Percentiles rank a stretch among this genome's conserved stretches.
phyloP scores from a whole-genome alignment of 2,329 filamentous ascomycete genomes.

The Fusarium succisae region DNA sequence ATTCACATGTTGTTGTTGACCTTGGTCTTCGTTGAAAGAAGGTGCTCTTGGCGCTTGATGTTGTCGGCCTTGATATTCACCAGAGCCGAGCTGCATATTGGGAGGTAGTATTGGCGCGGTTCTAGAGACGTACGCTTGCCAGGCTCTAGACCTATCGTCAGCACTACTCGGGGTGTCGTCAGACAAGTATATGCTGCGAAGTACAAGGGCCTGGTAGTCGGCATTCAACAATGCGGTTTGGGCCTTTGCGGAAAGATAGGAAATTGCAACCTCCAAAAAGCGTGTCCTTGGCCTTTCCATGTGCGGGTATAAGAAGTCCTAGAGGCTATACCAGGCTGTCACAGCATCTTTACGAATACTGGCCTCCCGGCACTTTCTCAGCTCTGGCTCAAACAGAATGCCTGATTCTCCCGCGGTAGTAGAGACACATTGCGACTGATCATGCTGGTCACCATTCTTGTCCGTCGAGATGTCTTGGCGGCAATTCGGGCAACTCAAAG shows the following conservation, averaged over 20 bases:
- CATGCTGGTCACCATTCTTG: too few species aligned
- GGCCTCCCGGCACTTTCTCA: accelerated
- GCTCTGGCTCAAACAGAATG: not conserved
- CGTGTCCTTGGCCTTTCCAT: not conserved
- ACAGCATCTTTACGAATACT: too few species aligned
- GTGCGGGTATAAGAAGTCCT: accelerated
- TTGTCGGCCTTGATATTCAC: too few species aligned
- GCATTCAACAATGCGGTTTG: accelerated
- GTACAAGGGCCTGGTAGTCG: accelerated
- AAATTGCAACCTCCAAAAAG: not conserved
- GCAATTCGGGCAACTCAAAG: too few species aligned
- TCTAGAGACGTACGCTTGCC: accelerated
- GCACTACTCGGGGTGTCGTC: not conserved
- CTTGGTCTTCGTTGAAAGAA: too few species aligned
- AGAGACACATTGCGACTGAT: too few species aligned
- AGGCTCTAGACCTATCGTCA: accelerated
- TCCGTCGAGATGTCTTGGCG: accelerated
- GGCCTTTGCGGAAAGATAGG: not conserved
- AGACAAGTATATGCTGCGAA: not conserved
- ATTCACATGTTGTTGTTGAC: too few species aligned
- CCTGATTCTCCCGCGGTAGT: not conserved
- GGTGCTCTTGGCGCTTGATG: too few species aligned
- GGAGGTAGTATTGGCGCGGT: accelerated
- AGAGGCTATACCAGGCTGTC: not conserved
- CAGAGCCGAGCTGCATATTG: not conserved